Percentiles rank a stretch among this genome's conserved stretches.
phyloP scores from a whole-genome alignment of 495 filamentous ascomycete genomes.

The Hypoxylon fragiforme region DNA sequence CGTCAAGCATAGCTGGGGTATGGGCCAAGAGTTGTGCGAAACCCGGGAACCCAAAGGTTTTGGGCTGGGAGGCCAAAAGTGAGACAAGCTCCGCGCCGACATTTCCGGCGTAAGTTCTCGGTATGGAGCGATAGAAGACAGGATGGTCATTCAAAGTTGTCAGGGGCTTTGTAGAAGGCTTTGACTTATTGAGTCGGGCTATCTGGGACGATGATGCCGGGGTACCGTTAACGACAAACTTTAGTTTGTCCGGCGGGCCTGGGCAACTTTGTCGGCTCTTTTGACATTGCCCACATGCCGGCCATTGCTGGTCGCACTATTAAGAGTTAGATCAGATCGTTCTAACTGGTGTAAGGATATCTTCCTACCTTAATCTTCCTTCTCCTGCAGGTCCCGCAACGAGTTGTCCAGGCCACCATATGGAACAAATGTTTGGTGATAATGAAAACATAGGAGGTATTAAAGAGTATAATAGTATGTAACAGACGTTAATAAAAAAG shows the following conservation, averaged over 20 bases:
- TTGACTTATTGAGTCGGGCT: neutral
- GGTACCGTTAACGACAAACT: neutral
- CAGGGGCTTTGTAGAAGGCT: neutral
- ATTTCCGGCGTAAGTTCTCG: neutral
- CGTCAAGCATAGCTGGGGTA: conserved; percentile 6
- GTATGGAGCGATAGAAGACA: neutral
- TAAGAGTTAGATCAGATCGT: neutral
- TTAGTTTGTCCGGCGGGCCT: neutral
- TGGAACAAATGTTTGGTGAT: neutral
- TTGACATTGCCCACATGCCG: conserved; percentile 6
- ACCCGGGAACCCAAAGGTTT: conserved; percentile 7
- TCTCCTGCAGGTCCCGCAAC: conserved; percentile 2
- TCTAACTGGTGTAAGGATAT: neutral
- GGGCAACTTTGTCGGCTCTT: conserved; percentile 2
- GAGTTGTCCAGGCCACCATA: conserved; percentile 7
- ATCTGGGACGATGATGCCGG: neutral
- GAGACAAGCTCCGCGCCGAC: conserved; percentile 3
- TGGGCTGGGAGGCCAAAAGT: conserved; percentile 1
- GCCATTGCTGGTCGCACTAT: conserved; percentile 12
- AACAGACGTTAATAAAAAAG: too few relatives aligned
- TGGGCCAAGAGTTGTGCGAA: conserved; percentile 1
- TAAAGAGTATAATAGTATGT: too few relatives aligned
- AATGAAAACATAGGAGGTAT: neutral
- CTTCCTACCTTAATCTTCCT: conserved; percentile 14
- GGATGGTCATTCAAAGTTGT: neutral